Base-by-base conservation (phyloP, 345 rosid genomes). In the Salix suchowensis region DNA sequence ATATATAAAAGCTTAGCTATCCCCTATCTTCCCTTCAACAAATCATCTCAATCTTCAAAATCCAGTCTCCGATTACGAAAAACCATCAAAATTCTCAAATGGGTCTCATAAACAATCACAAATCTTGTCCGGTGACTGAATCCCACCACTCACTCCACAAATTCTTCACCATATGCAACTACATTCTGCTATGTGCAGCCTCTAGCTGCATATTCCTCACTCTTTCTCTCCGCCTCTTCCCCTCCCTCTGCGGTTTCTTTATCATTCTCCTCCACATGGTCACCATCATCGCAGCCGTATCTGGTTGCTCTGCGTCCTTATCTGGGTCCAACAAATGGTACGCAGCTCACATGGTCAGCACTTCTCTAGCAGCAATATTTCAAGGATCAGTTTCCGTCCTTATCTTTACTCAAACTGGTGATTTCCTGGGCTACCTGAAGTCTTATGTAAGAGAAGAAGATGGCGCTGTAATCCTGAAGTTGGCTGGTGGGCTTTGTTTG, bases 371-470 rank as follows among this genome's bases (percentile, higher is more conserved):
- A 0, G 99, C 98, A 7, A 96, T 96, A 16, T 96, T 96, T 82
- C 97, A 96, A 74, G 99, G 99, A 0, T 93, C 99, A 0, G 90
- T 92, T 7, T 87, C 98, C 0, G 92, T 96, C 23, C 80, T 96
- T 54, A 89, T 93, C 75, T 91, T 93, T 82, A 91, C 91, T 5
- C 87, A 91, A 72, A 91, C 98, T 0, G 74, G 80, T 9, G 85
- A 88, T 55, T 92, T 96, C 75, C 87, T 96, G 1, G 88, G 84
- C 40, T 79, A 87, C 71, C 82, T 96, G 82, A 91, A 90, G 81
- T 89, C 98, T 15, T 93, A 96, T 70, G 99, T 94, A 4, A 84
- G 92, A 73, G 95, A 93, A 68, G 97, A 91, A 70, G 98, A 96
- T 65, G 99, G 87, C 0, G 86, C 84, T 14, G 78, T 91, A 83